Evolutionary conservation across 2,329 filamentous ascomycete species (phyloP), one percentile per base, ranked within the genome.

Genomic region (Tolypocladium pustulatum): DNA sequence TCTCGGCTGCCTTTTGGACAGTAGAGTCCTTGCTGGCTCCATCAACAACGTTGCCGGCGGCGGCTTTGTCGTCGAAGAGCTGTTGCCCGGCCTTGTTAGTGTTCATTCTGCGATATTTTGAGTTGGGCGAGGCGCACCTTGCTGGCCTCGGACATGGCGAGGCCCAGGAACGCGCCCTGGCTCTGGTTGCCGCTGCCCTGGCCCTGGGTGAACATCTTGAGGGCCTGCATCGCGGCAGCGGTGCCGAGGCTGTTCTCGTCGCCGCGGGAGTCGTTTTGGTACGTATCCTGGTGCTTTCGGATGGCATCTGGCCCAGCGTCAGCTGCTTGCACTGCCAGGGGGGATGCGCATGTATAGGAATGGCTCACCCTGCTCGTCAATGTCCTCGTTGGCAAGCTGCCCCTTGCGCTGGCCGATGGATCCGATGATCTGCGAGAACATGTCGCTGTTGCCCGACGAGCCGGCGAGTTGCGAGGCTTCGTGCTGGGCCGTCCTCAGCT

Each of bases 121-220:
- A n/a, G n/a, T 17, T 1, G 43, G 13, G 13, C 6, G 25, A 6
- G 4, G 65, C 74, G 58, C 62, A 92, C 77, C 79, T 92, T 91
- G 68, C 86, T 87, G 38, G 91, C 92, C 77, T 97, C 88, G 10
- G 82, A 85, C 90, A 97, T 92, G 51, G 92, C 92, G 71, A 96
- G 78, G 5, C 88, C 89, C 62, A 96, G 82, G 68, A 96, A 90
- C 61, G 87, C 83, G 71, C 87, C 90, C 79, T 96, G 87, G 65
- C 84, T 77, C 74, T 75, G 65, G 62, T 75, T 63, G 63, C 76
- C 73, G 63, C 75, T 64, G 64, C 76, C 73, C 59, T 75, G 72
- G 27, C 84, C 81, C 54, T 81, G 78, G 41, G 81, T 84, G 73
- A 96, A 96, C 78, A 87, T 83, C 78, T 92, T 91, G 64, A 92